These are phyloP conservation scores for Cubamyces sp. DNA, from an alignment of 768 basidiomycete species.

Conservation along the genomic window DNA sequence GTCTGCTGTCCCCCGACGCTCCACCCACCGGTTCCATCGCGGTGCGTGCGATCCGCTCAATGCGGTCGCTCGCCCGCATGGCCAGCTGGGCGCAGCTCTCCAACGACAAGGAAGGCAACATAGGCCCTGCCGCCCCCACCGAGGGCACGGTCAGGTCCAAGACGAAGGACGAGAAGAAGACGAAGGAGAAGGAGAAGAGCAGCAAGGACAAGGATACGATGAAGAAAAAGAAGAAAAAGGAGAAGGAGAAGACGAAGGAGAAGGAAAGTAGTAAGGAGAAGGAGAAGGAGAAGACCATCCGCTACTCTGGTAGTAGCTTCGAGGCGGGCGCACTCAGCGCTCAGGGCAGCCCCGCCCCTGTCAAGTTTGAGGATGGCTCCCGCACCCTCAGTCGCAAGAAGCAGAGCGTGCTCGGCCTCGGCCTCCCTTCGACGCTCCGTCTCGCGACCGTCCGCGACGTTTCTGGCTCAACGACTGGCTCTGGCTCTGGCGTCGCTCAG, in stretches of 20 bases:
- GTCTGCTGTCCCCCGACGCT: conserved; percentile 26
- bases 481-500: conserved; percentile 19
- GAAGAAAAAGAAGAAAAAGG: conserved; percentile 43
- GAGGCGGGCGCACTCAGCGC: conserved; percentile 63
- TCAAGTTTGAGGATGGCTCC: conserved; percentile 36
- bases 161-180: conserved; percentile 40
- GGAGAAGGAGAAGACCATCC: conserved; percentile 36
- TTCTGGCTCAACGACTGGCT: conserved; percentile 23
- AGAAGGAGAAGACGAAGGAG: conserved; percentile 39
- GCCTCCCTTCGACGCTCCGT: conserved; percentile 52
- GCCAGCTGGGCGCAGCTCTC: conserved; percentile 71
- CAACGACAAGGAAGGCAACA: conserved; percentile 39
- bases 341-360: conserved; percentile 25
- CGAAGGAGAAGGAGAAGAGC: conserved; percentile 38
- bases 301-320: conserved; percentile 65
- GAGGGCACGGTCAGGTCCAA: conserved; percentile 37
- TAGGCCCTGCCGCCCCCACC: conserved; percentile 30
- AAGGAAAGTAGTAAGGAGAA: conserved; percentile 35
- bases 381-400: conserved; percentile 58
- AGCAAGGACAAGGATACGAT: conserved; percentile 37
- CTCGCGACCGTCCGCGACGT: conserved; percentile 27
- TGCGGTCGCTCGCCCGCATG: conserved; percentile 72
- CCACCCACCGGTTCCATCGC: conserved; percentile 65
- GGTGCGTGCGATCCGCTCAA: conserved; percentile 75
- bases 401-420: conserved; percentile 62